Evolutionary conservation across 169 alveolate genomes (phyloP), one percentile per base, ranked within the genome.

Genomic region (Eimeria zaria): DNA sequence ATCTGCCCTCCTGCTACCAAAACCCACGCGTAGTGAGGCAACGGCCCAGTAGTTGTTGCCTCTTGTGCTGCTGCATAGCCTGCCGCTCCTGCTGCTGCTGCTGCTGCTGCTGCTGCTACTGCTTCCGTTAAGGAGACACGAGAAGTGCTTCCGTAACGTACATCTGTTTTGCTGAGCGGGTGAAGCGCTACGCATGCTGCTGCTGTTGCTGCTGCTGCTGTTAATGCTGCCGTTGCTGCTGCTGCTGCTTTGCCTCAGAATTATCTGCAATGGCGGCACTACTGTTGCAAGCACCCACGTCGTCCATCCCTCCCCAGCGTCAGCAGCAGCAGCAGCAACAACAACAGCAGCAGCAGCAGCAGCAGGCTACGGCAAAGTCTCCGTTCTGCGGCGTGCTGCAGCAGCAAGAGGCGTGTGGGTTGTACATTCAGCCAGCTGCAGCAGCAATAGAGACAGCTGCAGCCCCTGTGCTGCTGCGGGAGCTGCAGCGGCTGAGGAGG

Each of bases 391-490:
- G 89, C 39, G 69, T 80, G 60, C 33, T 80, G 69, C 89, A 80
- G 89, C 89, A 80, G 89, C 67, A 44, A 36, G 22, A 24, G 9
- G 41, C 41, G 20, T 30, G n/a, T 18, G 44, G 44, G 89, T 60
- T 80, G 89, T 80, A 80, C 64, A 18, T 46, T 16, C 89, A 80
- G 89, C 89, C 89, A 2, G 89, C 67, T 41, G 39, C 67, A 20
- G 89, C 89, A 80, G 89, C 89, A 41, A 58, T 46, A 33, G 67
- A 80, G 24, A 46, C 89, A 48, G 89, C 89, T 20, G 89, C 89
- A 80, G 89, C 89, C 18, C 89, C 89, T 4, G 36, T 80, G 67
- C 89, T 80, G 89, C 67, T 80, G 89, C 89, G 24, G 67, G 89
- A 48, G 60, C 48, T 80, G 69, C 89, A 80, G 89, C 60, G 89